A percentile compares a stretch with the other conserved stretches of the same genome.
Evolutionary conservation across 805 yeast species (phyloP).

Genomic region (Saturnispora serradocipensis): DNA sequence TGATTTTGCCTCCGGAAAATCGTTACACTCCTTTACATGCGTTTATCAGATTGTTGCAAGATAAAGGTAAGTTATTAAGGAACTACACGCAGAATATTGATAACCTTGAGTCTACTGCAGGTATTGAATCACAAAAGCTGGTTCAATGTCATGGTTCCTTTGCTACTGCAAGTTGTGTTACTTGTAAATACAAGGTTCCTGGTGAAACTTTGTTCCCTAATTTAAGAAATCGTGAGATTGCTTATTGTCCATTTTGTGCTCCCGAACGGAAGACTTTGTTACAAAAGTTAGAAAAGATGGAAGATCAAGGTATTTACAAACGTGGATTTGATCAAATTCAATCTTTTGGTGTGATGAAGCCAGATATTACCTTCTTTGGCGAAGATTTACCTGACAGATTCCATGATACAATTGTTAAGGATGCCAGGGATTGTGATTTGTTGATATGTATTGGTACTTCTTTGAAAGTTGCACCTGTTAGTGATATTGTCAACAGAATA

Average conservation of each 20-base stretch:
- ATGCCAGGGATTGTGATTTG: slow-evolving; percentile 62
- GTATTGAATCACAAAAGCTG: slow-evolving; percentile 53
- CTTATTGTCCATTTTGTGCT: slow-evolving; percentile 64
- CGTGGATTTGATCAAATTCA: slow-evolving; percentile 28
- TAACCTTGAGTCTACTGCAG: slow-evolving; percentile 75
- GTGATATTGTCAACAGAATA: slow-evolving; percentile 71
- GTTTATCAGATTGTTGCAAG: slow-evolving; percentile 65
- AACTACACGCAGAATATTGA: slow-evolving; percentile 91
- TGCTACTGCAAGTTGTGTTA: slow-evolving; percentile 76
- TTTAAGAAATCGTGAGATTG: slow-evolving; percentile 50
- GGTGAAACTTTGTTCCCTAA: slow-evolving; percentile 58
- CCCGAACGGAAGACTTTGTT: slow-evolving; percentile 30
- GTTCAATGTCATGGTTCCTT: slow-evolving; percentile 93
- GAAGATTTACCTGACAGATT: slow-evolving; percentile 68
- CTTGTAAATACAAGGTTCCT: slow-evolving; percentile 57
- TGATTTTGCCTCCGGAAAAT: slow-evolving; percentile 67
- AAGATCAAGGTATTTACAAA: slow-evolving; percentile 23
- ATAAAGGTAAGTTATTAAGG: slow-evolving; percentile 65
- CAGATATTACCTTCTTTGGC: slow-evolving; percentile 88
- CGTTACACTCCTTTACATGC: slow-evolving; percentile 71
- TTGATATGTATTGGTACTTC: slow-evolving; percentile 85
- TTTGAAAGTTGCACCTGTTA: slow-evolving; percentile 84
- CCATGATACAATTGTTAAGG: slow-evolving; percentile 50
- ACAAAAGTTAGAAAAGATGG: slow-evolving; percentile 23
- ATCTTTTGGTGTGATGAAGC: slow-evolving; percentile 77